Conservation (phyloP, 805 yeast genomes). For the Ogataea siamensis region DNA sequence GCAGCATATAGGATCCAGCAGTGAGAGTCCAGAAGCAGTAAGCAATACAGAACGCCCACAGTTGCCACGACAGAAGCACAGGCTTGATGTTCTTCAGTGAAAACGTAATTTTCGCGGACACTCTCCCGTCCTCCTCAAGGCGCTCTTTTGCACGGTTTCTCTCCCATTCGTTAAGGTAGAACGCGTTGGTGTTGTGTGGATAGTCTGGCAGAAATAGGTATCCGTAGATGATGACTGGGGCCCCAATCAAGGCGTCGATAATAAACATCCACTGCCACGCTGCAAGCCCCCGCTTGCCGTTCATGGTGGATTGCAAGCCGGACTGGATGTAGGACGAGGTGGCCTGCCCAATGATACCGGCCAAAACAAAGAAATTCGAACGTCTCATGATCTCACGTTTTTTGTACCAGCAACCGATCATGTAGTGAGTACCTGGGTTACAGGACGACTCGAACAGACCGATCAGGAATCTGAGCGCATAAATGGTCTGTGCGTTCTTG, state of each 20-base stretch:
- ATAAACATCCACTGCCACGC: slow-evolving; percentile 79
- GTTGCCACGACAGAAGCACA: slow-evolving; percentile 51
- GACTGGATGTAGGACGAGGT: slow-evolving; percentile 65
- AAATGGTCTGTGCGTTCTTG: slow-evolving; percentile 45
- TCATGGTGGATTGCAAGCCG: slow-evolving; percentile 45
- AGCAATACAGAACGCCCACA: slow-evolving; percentile 25
- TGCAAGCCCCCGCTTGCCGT: slow-evolving; percentile 50
- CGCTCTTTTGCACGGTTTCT: slow-evolving; percentile 24
- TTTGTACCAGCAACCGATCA: slow-evolving; percentile 54
- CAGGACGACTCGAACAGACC: slow-evolving; percentile 49
- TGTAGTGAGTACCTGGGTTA: slow-evolving; percentile 36
- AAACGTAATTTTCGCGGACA: slow-evolving; percentile 27
- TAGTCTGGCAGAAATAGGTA: slow-evolving; percentile 59
- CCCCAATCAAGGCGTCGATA: slow-evolving; percentile 58
- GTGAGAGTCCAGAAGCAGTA: slow-evolving; percentile 29
- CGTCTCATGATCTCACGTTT: slow-evolving; percentile 57
- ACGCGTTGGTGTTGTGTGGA: slow-evolving; percentile 25
- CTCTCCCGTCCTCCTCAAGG: slow-evolving; percentile 38
- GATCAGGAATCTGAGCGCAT: slow-evolving; percentile 58
- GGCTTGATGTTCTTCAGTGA: slow-evolving; percentile 37
- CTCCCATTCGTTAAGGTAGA: slow-evolving; percentile 22
- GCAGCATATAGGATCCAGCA: slow-evolving; percentile 28
- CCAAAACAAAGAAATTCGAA: slow-evolving; percentile 58
- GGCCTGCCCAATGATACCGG: slow-evolving; percentile 60
- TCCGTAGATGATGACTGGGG: slow-evolving; percentile 59